Conservation (phyloP, 208 protist species). For the Spongospora subterranea region DNA sequence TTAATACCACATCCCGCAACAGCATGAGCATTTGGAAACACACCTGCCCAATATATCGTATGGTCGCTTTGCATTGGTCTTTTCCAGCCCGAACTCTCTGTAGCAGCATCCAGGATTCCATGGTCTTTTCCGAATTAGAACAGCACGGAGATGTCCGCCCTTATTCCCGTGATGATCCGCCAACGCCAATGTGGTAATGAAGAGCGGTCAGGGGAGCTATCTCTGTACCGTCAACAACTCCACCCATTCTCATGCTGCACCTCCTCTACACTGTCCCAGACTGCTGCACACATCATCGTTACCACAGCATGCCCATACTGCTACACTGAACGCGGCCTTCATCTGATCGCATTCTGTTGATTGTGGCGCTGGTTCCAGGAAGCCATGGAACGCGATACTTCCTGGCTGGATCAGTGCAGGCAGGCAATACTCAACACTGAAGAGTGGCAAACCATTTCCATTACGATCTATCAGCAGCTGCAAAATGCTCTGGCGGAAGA, state of each 20-base stretch:
- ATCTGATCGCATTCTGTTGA: neutral
- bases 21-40: neutral
- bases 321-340: neutral
- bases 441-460: neutral
- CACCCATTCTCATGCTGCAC: neutral
- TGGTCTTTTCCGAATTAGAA: neutral
- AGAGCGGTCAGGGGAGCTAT: too few relatives aligned
- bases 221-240: too few relatives aligned
- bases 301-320: neutral
- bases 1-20: neutral
- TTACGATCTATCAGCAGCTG: conserved; percentile 21
- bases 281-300: neutral
- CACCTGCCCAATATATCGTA: neutral
- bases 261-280: too few relatives aligned
- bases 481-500: conserved; percentile 1
- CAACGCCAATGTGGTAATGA: too few relatives aligned
- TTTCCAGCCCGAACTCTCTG: neutral
- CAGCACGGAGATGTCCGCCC: neutral
- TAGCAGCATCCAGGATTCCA: neutral
- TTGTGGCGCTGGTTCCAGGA: neutral
- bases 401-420: neutral
- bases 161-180: neutral
- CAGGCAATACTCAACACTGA: neutral
- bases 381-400: too few relatives aligned
- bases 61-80: neutral